phyloP scores from a whole-genome alignment of 331 rosid genomes.

The Quercus lobata region DNA sequence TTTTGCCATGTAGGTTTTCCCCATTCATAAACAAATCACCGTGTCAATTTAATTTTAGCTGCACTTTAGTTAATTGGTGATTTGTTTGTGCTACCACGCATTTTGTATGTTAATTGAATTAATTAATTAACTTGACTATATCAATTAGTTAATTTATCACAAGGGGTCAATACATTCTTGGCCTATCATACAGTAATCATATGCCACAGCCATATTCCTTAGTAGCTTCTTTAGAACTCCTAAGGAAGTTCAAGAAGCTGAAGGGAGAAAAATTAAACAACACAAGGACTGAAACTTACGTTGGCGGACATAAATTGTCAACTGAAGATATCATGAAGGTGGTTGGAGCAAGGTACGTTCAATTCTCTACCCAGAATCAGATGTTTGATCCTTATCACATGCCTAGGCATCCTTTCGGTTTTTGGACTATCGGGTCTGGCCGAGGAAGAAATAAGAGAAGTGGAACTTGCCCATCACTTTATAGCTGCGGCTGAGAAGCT shows the following conservation, averaged over 20 bases:
- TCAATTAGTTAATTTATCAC: no score
- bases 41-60: no score
- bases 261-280: conserved; percentile 18
- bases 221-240: conserved; percentile 45
- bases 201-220: conserved; percentile 20
- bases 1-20: no score
- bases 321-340: conserved; percentile 60
- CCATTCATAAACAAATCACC: no score
- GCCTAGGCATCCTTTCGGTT: conserved; percentile 50
- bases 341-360: conserved; percentile 67
- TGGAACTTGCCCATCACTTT: conserved; percentile 66
- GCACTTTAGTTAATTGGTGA: no score
- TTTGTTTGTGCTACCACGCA: no score
- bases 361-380: conserved; percentile 25
- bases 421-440: conserved; percentile 40
- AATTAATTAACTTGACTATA: no score
- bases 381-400: conserved; percentile 32
- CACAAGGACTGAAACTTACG: background rate
- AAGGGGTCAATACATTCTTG: no score
- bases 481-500: conserved; percentile 72
- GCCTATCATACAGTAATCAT: background rate
- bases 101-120: no score
- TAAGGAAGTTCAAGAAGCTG: conserved; percentile 44
- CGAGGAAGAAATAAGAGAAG: conserved; percentile 51
- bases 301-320: conserved; percentile 35